Conservation (phyloP, 2,329 filamentous ascomycete genomes). For the Trichoderma aggressivum region DNA sequence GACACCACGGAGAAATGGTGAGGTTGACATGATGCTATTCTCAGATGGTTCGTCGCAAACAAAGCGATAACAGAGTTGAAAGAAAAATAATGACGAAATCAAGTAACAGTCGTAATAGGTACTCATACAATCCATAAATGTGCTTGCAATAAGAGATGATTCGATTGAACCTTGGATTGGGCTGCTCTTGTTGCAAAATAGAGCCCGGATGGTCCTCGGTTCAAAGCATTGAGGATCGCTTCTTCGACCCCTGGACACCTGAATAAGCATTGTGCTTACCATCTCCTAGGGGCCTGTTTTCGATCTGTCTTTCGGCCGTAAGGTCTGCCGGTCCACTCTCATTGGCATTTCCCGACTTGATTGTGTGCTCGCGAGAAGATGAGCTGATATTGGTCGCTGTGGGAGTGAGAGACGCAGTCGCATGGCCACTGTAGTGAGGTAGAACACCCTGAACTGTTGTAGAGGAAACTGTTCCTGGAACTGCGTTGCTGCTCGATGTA, state of each 20-base stretch:
- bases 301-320: constrained; percentile 37
- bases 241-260: background rate
- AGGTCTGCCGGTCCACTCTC: constrained; percentile 23
- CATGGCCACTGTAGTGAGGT: constrained; percentile 51
- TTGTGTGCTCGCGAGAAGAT: constrained; percentile 30
- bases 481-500: constrained; percentile 44
- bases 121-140: constrained; percentile 33
- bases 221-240: background rate
- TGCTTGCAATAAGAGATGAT: constrained; percentile 34
- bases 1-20: constrained; percentile 1
- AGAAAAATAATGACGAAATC: constrained; percentile 19
- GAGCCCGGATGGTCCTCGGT: background rate
- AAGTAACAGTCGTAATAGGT: constrained; percentile 21
- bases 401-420: constrained; percentile 49
- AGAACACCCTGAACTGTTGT: constrained; percentile 53
- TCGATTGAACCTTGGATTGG: constrained; percentile 22
- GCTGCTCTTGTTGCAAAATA: background rate
- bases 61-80: constrained; percentile 23
- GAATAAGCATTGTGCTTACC: constrained; percentile 20
- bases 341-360: constrained; percentile 28
- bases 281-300: constrained; percentile 41
- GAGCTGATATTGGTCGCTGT: constrained; percentile 39
- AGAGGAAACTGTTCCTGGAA: constrained; percentile 49
- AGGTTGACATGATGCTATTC: constrained; percentile 7
- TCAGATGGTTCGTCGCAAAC: constrained; percentile 18